Conservation (phyloP, 2,329 filamentous ascomycete species). For the Karstenula rhodostoma region DNA sequence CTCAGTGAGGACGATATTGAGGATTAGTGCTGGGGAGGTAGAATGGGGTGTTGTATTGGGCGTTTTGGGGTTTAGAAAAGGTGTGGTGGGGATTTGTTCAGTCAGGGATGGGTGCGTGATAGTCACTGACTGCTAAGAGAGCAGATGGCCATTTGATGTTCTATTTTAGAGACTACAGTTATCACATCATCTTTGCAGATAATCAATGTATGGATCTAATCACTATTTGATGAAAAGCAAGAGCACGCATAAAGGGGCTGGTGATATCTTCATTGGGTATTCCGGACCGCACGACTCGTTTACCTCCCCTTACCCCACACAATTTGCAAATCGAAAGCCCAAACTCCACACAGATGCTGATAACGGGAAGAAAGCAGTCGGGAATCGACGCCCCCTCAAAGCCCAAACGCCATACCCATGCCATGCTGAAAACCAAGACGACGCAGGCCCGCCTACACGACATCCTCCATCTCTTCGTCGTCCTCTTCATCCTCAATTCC, state of each 20-base stretch:
- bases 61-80: neutral
- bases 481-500: conserved; percentile 67
- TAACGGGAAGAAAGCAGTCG: neutral
- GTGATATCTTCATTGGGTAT: conserved; percentile 1
- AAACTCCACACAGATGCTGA: conserved; percentile 6
- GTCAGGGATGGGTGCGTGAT: neutral
- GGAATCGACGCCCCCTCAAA: neutral
- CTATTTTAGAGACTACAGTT: neutral
- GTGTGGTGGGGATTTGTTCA: neutral
- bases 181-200: neutral
- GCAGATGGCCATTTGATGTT: too few species aligned
- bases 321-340: neutral
- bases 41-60: neutral
- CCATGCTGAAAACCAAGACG: neutral
- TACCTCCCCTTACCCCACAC: neutral
- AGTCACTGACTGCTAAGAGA: neutral
- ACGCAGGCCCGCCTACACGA: conserved; percentile 48
- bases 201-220: neutral
- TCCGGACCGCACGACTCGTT: neutral
- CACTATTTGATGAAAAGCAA: too few species aligned
- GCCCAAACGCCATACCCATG: neutral
- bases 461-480: conserved; percentile 76
- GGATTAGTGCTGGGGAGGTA: conserved; percentile 35
- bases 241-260: too few species aligned
- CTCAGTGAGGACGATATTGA: conserved; percentile 59